Conservation (phyloP, 306 rosid genomes). For the Benincasa hispida region DNA sequence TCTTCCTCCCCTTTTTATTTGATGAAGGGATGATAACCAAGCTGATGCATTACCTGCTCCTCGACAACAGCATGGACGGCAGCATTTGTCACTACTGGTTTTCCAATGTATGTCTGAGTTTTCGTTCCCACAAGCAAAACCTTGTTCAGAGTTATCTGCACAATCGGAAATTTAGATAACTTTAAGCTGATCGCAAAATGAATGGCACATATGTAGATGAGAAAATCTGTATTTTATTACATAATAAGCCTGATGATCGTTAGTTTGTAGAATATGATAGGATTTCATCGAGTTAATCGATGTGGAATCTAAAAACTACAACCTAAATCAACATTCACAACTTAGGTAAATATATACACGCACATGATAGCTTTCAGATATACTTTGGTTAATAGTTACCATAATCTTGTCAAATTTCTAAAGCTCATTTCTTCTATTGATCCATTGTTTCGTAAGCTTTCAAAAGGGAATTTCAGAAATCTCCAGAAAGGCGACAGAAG, state of each 20-base stretch:
- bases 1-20: neutral
- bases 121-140: slow-evolving; percentile 91
- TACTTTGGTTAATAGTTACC: neutral
- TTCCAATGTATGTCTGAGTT: slow-evolving; percentile 65
- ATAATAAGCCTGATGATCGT: neutral
- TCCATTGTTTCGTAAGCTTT: neutral
- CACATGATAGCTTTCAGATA: neutral
- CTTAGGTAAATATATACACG: neutral
- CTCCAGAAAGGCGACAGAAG: neutral
- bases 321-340: neutral
- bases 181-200: slow-evolving; percentile 1
- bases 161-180: slow-evolving; percentile 9
- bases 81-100: slow-evolving; percentile 89
- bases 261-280: neutral
- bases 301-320: neutral
- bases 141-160: slow-evolving; percentile 71
- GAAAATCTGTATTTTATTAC: too few species aligned
- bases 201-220: neutral
- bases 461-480: neutral
- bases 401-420: neutral
- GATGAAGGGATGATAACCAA: neutral
- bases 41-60: slow-evolving; percentile 54
- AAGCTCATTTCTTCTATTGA: neutral
- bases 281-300: neutral
- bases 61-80: slow-evolving; percentile 93